phyloP scores from a whole-genome alignment of 1,284 basidiomycete genomes.

The Leccinum fallax region DNA sequence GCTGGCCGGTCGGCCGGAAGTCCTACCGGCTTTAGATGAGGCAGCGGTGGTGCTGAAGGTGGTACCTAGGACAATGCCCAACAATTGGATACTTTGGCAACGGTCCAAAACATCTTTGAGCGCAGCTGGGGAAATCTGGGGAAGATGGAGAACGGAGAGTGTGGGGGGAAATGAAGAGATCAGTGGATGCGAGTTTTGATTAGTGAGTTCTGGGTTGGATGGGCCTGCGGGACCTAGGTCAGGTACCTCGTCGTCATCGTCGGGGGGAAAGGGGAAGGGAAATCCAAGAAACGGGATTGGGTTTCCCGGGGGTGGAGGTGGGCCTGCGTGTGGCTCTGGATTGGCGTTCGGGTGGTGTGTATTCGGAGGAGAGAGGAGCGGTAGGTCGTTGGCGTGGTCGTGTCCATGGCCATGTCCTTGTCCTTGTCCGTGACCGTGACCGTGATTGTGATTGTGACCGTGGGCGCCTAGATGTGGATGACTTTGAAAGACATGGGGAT shows the following conservation, averaged over 20 bases:
- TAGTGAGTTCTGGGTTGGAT: background rate
- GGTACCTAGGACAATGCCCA: constrained; percentile 25
- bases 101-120: constrained; percentile 27
- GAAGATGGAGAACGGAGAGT: constrained; percentile 25
- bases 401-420: background rate
- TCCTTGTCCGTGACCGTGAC: too few species aligned
- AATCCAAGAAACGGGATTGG: constrained; percentile 12
- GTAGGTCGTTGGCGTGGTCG: constrained; percentile 13
- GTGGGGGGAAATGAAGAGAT: constrained; percentile 19
- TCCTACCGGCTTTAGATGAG: background rate
- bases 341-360: constrained; percentile 6
- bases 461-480: constrained; percentile 12
- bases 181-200: constrained; percentile 7
- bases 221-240: constrained; percentile 6
- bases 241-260: constrained; percentile 2
- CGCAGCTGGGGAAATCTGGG: constrained; percentile 23
- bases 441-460: background rate
- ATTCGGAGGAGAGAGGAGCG: constrained; percentile 18
- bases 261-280: constrained; percentile 13
- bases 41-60: constrained; percentile 8
- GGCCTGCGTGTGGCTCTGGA: constrained; percentile 1
- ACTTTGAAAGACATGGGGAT: constrained; percentile 9
- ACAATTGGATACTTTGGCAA: constrained; percentile 16
- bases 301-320: constrained; percentile 5
- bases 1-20: background rate